phyloP scores from a whole-genome alignment of 345 rosid species.

The Limnanthes douglasii region DNA sequence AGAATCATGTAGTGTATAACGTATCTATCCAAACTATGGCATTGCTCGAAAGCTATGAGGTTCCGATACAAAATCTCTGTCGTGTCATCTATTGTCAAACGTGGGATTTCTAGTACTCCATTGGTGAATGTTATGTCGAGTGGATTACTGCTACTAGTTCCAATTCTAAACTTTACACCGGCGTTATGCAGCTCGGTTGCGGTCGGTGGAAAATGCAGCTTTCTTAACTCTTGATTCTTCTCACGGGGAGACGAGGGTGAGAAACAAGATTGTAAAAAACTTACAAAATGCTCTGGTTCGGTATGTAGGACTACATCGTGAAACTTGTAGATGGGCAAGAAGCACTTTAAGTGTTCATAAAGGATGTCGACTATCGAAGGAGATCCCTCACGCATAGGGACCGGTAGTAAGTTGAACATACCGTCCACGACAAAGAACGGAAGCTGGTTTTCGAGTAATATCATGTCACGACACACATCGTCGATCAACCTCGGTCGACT shows the following conservation, averaged over 20 bases:
- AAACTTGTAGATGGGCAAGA: not conserved
- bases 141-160: conserved; percentile 1
- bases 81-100: conserved; percentile 8
- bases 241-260: conserved; percentile 1
- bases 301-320: not conserved
- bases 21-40: conserved; percentile 6
- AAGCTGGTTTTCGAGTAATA: conserved; percentile 9
- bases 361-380: conserved; percentile 14
- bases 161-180: conserved; percentile 17
- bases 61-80: conserved; percentile 8
- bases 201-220: conserved; percentile 9
- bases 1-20: conserved; percentile 8
- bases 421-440: conserved; percentile 6
- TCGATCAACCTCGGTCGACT: conserved; percentile 15
- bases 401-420: conserved; percentile 1
- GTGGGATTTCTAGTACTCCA: too few species aligned
- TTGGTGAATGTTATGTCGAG: too few species aligned
- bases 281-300: conserved; percentile 14
- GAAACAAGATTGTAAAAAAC: conserved; percentile 9
- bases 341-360: conserved; percentile 7
- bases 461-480: conserved; percentile 10
- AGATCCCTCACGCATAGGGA: conserved; percentile 8
- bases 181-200: conserved; percentile 20
- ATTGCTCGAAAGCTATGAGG: conserved; percentile 13
- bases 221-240: not conserved